A percentile compares a stretch with the other conserved stretches of the same genome.
Evolutionary conservation across 2,329 filamentous ascomycete genomes (phyloP).

Genomic region (Endoconidiophora laricicola): DNA sequence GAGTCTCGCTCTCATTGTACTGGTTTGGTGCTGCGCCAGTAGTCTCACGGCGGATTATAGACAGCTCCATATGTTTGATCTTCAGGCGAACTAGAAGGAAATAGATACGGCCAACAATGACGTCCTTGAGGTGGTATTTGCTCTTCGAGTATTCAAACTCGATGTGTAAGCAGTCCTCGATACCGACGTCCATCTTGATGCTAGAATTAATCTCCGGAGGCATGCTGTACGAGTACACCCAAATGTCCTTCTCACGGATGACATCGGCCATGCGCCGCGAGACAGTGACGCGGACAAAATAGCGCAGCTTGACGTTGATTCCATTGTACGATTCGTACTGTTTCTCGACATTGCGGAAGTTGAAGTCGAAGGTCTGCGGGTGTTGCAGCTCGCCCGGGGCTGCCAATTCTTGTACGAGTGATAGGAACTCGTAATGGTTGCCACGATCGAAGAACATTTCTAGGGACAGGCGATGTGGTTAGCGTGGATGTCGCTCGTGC

Average conservation of each 20-base stretch:
- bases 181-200: constrained; percentile 99
- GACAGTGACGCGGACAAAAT: constrained; percentile 94
- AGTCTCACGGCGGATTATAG: constrained; percentile 91
- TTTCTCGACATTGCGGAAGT: constrained; percentile 99
- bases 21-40: constrained; percentile 94
- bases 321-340: constrained; percentile 99
- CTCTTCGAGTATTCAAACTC: constrained; percentile 99
- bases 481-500: constrained; percentile 5
- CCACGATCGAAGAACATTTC: constrained; percentile 99
- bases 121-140: constrained; percentile 98
- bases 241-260: constrained; percentile 96
- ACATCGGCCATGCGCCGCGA: constrained; percentile 95
- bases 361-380: constrained; percentile 96
- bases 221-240: constrained; percentile 98
- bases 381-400: constrained; percentile 96
- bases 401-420: constrained; percentile 87
- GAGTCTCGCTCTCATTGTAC: constrained; percentile 97
- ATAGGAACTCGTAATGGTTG: constrained; percentile 98
- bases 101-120: constrained; percentile 97
- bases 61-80: constrained; percentile 99
- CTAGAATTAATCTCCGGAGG: constrained; percentile 94
- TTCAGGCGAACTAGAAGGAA: constrained; percentile 92
- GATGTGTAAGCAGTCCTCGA: constrained; percentile 97
- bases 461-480: constrained; percentile 21
- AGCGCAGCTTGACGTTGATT: constrained; percentile 97